A percentile compares a stretch with the other conserved stretches of the same genome.
Evolutionary conservation across 2,329 filamentous ascomycete species (phyloP).

Genomic region (Beauveria sp.): DNA sequence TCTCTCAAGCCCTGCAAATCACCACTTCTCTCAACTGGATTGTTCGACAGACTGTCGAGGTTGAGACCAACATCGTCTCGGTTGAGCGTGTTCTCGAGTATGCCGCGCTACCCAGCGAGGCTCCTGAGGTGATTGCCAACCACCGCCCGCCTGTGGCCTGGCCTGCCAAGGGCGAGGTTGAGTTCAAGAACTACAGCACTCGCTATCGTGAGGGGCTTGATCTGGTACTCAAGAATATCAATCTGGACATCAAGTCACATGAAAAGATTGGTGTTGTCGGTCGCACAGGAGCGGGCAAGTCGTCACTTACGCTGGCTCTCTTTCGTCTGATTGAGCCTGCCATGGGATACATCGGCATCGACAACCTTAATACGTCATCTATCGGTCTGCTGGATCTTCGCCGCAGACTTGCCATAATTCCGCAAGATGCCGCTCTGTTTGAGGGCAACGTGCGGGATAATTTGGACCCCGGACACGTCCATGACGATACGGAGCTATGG

Average conservation of each 20-base stretch:
- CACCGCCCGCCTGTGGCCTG: slow-evolving; percentile 82
- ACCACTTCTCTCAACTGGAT: slow-evolving; percentile 99
- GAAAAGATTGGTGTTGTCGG: slow-evolving; percentile 98
- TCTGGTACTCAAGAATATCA: slow-evolving; percentile 88
- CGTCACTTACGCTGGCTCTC: slow-evolving; percentile 80
- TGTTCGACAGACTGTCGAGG: slow-evolving; percentile 94
- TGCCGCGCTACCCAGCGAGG: slow-evolving; percentile 82
- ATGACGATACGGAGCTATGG: slow-evolving; percentile 97
- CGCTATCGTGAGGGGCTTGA: slow-evolving; percentile 86
- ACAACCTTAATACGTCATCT: slow-evolving; percentile 77
- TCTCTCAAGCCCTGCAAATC: slow-evolving; percentile 97
- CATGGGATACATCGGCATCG: slow-evolving; percentile 79
- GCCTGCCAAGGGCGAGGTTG: slow-evolving; percentile 81
- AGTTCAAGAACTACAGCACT: slow-evolving; percentile 90
- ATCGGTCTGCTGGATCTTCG: slow-evolving; percentile 88
- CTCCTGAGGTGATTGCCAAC: slow-evolving; percentile 85
- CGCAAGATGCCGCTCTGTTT: slow-evolving; percentile 93
- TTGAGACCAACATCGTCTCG: slow-evolving; percentile 99
- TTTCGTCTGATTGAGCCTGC: slow-evolving; percentile 93
- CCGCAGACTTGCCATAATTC: slow-evolving; percentile 87
- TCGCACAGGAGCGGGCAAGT: slow-evolving; percentile 92
- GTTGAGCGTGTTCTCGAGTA: slow-evolving; percentile 98
- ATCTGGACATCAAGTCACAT: slow-evolving; percentile 83
- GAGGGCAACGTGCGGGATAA: slow-evolving; percentile 92
- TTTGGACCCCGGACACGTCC: slow-evolving; percentile 86